These are phyloP conservation scores for Salisapilia sapeloensis DNA, from an alignment of 352 stramenopile species.

Conservation along the genomic window DNA sequence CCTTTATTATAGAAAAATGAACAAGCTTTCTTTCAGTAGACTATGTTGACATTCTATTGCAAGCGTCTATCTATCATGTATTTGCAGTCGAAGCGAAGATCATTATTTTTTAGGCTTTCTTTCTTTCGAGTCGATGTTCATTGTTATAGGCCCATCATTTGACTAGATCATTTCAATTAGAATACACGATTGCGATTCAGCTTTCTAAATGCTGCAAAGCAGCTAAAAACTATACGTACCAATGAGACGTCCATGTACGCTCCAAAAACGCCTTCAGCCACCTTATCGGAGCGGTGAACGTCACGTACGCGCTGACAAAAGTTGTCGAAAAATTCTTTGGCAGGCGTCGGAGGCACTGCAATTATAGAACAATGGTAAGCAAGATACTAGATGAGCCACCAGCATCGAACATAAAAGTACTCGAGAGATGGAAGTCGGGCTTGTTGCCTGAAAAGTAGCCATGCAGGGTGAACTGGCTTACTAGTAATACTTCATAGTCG, in stretches of 20 bases:
- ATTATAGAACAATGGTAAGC: background rate
- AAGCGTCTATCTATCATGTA: too few species aligned
- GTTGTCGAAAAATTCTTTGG: conserved; percentile 58
- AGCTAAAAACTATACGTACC: too few species aligned
- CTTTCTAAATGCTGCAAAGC: background rate
- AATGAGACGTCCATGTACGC: conserved; percentile 80
- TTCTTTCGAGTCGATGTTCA: conserved; percentile 72
- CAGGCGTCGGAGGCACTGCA: conserved; percentile 40
- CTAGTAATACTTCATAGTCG: conserved; percentile 61
- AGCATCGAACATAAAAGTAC: conserved; percentile 12
- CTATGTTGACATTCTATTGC: too few species aligned
- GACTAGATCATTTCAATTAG: conserved; percentile 9
- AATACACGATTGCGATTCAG: background rate
- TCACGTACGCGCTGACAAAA: conserved; percentile 53
- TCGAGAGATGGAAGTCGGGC: conserved; percentile 72
- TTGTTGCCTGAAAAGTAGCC: conserved; percentile 74
- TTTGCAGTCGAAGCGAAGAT: background rate
- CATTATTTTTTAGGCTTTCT: conserved; percentile 29
- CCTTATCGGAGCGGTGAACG: conserved; percentile 37
- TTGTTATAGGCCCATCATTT: conserved; percentile 71
- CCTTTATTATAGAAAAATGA: background rate
- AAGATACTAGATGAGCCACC: background rate
- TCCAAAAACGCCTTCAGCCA: conserved; percentile 62
- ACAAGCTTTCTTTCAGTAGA: background rate
- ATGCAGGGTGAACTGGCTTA: conserved; percentile 79